Evolutionary conservation across 495 filamentous ascomycete species (phyloP), one percentile per base, ranked within the genome.

Genomic region (Tuber melanosporum): DNA sequence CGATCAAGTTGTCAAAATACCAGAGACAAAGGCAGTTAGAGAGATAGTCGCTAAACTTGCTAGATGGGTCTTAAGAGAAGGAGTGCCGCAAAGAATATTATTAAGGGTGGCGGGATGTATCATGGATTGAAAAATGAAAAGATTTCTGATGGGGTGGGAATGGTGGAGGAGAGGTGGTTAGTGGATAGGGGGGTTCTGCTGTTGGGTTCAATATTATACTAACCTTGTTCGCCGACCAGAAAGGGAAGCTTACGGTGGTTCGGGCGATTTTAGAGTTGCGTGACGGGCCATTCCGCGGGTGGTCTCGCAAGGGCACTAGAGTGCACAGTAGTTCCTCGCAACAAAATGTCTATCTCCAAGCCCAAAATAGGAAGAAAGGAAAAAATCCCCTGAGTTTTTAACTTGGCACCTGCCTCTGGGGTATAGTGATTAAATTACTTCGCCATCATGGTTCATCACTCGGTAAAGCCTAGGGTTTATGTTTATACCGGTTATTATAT

Each of bases 101-200:
- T 82, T 3, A 75, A 62, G 22, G 77, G 72, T 6, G 79, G 82
- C 1, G 82, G 82, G 3, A n/a, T 83, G 62, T 83, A 83, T 76
- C 75, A 76, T 12, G 82, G 82, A 3, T 4, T 75, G 57, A 74
- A 73, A 43, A 77, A 69, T 66, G 73, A 45, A 42, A 79, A 76
- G 72, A 62, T 81, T 32, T 22, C 3, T 22, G 79, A 80, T 74
- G n/a, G 72, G 0, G n/a, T n/a, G 70, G 75, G 66, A 17, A 74
- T 49, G 15, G 79, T 83, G 2, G 49, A 78, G 62, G 72, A 80
- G 49, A 47, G 72, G 19, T 80, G 82, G 82, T 70, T 83, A 43
- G 71, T 83, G 32, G 82, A 77, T 47, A 72, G 77, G n/a, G 57
- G 74, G 57, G 74, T 83, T 17, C 49, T 83, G 72, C 69, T 83